Conservation (phyloP, 1,139 yeast genomes). For the Debaryomycetaceae sp. region DNA sequence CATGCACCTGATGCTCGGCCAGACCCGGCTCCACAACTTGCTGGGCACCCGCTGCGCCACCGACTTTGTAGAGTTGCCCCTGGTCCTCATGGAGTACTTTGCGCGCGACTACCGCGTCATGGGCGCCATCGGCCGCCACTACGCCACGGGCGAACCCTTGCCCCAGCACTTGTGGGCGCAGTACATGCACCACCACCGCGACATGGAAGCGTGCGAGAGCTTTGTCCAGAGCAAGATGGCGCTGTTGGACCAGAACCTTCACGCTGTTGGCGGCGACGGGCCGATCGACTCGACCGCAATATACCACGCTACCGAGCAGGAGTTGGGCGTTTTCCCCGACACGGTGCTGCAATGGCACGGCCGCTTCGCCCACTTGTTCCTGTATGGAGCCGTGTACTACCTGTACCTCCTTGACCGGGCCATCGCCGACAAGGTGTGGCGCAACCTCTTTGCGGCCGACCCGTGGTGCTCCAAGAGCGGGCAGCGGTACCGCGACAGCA, state of each 20-base stretch:
- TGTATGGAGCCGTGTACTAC: constrained; percentile 92
- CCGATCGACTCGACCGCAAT: constrained; percentile 42
- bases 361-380: constrained; percentile 83
- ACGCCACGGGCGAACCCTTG: constrained; percentile 54
- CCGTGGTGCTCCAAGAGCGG: constrained; percentile 73
- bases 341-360: constrained; percentile 81
- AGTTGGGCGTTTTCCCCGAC: constrained; percentile 49
- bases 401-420: constrained; percentile 88
- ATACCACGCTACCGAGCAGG: constrained; percentile 56
- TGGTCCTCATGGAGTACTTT: constrained; percentile 89
- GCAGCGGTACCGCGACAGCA: constrained; percentile 54
- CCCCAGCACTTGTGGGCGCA: constrained; percentile 38
- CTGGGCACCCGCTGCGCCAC: constrained; percentile 95
- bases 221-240: constrained; percentile 90
- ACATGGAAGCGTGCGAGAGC: constrained; percentile 61
- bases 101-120: constrained; percentile 75
- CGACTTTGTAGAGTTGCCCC: constrained; percentile 93
- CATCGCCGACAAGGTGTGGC: constrained; percentile 82
- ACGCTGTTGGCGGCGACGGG: constrained; percentile 16
- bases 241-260: constrained; percentile 64
- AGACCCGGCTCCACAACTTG: constrained; percentile 80
- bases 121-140: constrained; percentile 62
- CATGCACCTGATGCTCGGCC: constrained; percentile 92
- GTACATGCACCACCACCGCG: constrained; percentile 42
- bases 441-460: constrained; percentile 51